A percentile compares a stretch with the other conserved stretches of the same genome.
Evolutionary conservation across 2,329 filamentous ascomycete genomes (phyloP).

Genomic region (Phyllosticta ampelicida): DNA sequence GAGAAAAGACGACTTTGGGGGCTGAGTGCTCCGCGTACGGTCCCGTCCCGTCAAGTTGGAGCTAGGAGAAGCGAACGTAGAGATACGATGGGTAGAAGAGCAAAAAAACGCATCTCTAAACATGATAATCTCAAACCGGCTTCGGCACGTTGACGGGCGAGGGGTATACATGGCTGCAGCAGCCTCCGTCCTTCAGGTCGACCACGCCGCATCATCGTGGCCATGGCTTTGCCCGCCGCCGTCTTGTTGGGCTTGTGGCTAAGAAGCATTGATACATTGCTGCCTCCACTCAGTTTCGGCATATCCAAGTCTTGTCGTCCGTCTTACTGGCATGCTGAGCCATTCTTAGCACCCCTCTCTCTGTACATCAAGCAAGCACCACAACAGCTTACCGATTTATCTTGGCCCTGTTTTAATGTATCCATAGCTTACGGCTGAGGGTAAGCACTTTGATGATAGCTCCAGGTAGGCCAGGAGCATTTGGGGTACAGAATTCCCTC

Average conservation of each 20-base stretch:
- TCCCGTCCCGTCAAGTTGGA: background rate
- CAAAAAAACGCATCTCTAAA: background rate
- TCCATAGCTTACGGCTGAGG: background rate
- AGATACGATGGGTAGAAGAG: background rate
- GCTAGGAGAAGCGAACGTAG: too few relatives aligned
- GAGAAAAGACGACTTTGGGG: too few relatives aligned
- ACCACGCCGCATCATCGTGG: background rate
- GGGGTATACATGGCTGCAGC: slow-evolving; percentile 23
- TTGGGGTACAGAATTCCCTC: background rate
- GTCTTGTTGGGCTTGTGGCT: background rate
- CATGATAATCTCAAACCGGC: background rate
- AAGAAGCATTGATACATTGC: background rate
- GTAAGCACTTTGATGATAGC: background rate
- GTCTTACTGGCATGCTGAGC: background rate
- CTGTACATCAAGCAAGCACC: background rate
- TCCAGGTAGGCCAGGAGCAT: background rate
- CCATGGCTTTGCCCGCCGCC: background rate
- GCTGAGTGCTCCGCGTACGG: background rate
- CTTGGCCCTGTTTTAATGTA: background rate
- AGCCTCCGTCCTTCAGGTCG: slow-evolving; percentile 18
- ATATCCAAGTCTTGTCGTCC: background rate
- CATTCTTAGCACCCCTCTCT: background rate
- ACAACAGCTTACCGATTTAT: background rate
- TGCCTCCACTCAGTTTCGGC: background rate
- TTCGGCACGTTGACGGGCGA: background rate